Conservation (phyloP, 2,329 filamentous ascomycete genomes). For the Camillea tinctor region DNA sequence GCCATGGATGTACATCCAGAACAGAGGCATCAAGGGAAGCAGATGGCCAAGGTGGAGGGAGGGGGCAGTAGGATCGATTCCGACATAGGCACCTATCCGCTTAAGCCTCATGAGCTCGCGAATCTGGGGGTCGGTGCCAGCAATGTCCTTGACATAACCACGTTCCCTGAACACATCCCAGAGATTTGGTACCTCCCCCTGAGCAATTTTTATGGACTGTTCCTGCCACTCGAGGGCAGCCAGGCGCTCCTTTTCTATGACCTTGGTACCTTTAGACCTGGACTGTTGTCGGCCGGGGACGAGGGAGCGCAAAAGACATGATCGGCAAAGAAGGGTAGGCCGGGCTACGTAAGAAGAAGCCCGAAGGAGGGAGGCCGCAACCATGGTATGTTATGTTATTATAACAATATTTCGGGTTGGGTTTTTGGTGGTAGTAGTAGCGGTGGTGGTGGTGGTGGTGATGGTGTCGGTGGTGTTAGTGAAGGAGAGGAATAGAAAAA, state of each 20-base stretch:
- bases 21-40: conserved; percentile 77
- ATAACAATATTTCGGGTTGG: too few species aligned
- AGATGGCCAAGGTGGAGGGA: conserved; percentile 81
- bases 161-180: conserved; percentile 68
- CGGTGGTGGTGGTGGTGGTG: too few species aligned
- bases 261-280: conserved; percentile 42
- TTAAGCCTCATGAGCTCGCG: conserved; percentile 62
- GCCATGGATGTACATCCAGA: conserved; percentile 80
- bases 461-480: too few species aligned
- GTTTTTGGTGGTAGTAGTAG: too few species aligned
- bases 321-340: conserved; percentile 27
- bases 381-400: conserved; percentile 26
- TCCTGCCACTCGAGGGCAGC: conserved; percentile 48
- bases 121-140: conserved; percentile 52
- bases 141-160: conserved; percentile 71
- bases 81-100: conserved; percentile 73
- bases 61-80: conserved; percentile 77
- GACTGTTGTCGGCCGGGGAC: conserved; percentile 15
- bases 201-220: conserved; percentile 46
- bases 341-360: conserved; percentile 10
- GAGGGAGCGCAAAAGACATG: conserved; percentile 22
- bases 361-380: conserved; percentile 6
- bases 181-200: conserved; percentile 51
- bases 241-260: conserved; percentile 41
- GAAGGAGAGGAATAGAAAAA: too few species aligned